These are phyloP conservation scores for Graphium sp. DNA, from an alignment of 2,329 filamentous ascomycete genomes.

Conservation along the genomic window DNA sequence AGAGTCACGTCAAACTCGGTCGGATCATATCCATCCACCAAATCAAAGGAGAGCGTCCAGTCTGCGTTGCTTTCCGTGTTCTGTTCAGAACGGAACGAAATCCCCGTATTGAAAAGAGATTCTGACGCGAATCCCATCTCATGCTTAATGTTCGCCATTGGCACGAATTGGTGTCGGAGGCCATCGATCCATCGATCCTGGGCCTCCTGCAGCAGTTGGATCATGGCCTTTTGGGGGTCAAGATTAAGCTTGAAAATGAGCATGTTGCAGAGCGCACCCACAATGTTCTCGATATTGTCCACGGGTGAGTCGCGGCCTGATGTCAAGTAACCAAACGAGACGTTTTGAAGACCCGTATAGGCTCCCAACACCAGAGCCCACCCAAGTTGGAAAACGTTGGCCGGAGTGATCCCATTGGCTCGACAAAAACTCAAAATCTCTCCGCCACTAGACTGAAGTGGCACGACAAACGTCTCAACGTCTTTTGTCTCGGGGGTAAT, in stretches of 20 bases:
- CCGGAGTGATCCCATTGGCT: slow-evolving; percentile 21
- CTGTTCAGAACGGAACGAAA: too few species aligned
- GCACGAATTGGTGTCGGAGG: slow-evolving; percentile 5
- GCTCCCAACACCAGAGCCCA: slow-evolving; percentile 30
- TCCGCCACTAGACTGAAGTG: not conserved
- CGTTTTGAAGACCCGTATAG: slow-evolving; percentile 26
- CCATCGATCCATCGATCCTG: slow-evolving; percentile 17
- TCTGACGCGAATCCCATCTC: slow-evolving; percentile 3
- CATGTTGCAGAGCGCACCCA: slow-evolving; percentile 38
- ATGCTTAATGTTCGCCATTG: slow-evolving; percentile 6
- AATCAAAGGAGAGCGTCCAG: too few species aligned
- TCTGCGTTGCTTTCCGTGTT: too few species aligned
- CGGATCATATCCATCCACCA: too few species aligned
- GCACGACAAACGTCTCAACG: not conserved
- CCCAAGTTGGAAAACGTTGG: slow-evolving; percentile 29
- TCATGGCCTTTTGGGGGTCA: slow-evolving; percentile 13
- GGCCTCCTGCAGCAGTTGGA: slow-evolving; percentile 20
- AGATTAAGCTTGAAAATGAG: slow-evolving; percentile 28
- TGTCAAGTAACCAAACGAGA: slow-evolving; percentile 35
- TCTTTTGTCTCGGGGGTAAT: not conserved
- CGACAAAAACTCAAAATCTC: not conserved
- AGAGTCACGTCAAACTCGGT: too few species aligned
- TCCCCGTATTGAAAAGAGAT: slow-evolving; percentile 7
- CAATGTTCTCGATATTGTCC: slow-evolving; percentile 25
- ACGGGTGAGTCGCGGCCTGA: slow-evolving; percentile 35